phyloP scores from a whole-genome alignment of 1,139 yeast genomes.

The Taphrina wiesneri region DNA sequence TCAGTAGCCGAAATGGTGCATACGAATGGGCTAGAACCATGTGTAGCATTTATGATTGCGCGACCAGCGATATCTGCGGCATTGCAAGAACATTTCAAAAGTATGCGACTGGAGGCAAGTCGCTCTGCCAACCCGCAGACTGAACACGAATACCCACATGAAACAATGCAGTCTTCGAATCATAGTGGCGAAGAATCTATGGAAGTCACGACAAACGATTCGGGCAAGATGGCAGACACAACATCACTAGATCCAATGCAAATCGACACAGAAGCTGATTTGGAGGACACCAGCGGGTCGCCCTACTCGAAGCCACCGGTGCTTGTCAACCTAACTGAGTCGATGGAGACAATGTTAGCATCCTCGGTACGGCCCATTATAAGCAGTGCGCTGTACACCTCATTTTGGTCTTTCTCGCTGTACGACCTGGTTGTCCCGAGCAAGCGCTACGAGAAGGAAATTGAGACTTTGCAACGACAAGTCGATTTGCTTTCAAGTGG shows the following conservation, averaged over 20 bases:
- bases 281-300: not conserved
- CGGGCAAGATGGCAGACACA: not conserved
- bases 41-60: slow-evolving; percentile 82
- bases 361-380: slow-evolving; percentile 48
- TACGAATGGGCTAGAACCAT: slow-evolving; percentile 57
- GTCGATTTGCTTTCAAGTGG: not conserved
- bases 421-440: slow-evolving; percentile 67
- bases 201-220: not conserved
- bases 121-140: not conserved
- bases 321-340: not conserved
- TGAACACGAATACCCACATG: not conserved
- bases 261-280: not conserved
- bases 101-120: not conserved
- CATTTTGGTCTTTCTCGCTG: slow-evolving; percentile 76
- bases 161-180: not conserved
- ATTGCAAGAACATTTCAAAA: not conserved
- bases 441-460: slow-evolving; percentile 55
- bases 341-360: slow-evolving; percentile 1
- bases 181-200: not conserved
- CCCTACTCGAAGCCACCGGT: not conserved
- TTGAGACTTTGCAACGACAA: not conserved
- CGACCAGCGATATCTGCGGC: slow-evolving; percentile 52
- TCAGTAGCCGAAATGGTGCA: slow-evolving; percentile 53
- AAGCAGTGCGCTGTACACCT: slow-evolving; percentile 54
- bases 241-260: not conserved